Conservation (phyloP, 805 yeast species). For the Kuraishia piskuri region DNA sequence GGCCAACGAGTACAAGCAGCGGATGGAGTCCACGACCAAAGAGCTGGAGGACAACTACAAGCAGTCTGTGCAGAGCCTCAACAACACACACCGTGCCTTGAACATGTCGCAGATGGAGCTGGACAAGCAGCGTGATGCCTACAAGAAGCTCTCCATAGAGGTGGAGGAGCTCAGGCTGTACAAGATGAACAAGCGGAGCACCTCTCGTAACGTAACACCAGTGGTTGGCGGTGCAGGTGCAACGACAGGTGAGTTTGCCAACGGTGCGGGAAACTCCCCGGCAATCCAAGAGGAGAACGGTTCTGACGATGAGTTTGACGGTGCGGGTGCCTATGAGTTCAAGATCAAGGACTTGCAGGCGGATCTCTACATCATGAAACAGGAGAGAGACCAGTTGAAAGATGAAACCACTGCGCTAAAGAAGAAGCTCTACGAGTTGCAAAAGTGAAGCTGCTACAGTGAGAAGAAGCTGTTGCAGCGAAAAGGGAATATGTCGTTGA, state of each 20-base stretch:
- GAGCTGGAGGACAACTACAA: slow-evolving; percentile 58
- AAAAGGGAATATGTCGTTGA: no score
- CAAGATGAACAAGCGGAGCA: slow-evolving; percentile 22
- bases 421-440: slow-evolving; percentile 33
- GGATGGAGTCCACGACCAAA: slow-evolving; percentile 14
- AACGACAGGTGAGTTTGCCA: not conserved
- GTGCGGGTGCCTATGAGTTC: slow-evolving; percentile 54
- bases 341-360: slow-evolving; percentile 80
- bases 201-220: slow-evolving; percentile 23
- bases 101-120: slow-evolving; percentile 67
- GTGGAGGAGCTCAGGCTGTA: slow-evolving; percentile 59
- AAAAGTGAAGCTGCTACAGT: not conserved
- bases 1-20: not conserved
- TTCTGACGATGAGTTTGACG: slow-evolving; percentile 11
- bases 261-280: not conserved
- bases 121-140: slow-evolving; percentile 45
- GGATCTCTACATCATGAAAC: slow-evolving; percentile 68
- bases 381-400: slow-evolving; percentile 75
- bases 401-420: slow-evolving; percentile 50
- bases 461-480: no score
- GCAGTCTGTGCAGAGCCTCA: slow-evolving; percentile 62
- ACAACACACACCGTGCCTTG: slow-evolving; percentile 69
- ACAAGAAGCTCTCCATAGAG: slow-evolving; percentile 52
- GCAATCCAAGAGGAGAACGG: slow-evolving; percentile 10
- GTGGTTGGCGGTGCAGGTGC: not conserved